Base-by-base conservation (phyloP, 2,329 filamentous ascomycete genomes). In the Sporothrix mexicana region DNA sequence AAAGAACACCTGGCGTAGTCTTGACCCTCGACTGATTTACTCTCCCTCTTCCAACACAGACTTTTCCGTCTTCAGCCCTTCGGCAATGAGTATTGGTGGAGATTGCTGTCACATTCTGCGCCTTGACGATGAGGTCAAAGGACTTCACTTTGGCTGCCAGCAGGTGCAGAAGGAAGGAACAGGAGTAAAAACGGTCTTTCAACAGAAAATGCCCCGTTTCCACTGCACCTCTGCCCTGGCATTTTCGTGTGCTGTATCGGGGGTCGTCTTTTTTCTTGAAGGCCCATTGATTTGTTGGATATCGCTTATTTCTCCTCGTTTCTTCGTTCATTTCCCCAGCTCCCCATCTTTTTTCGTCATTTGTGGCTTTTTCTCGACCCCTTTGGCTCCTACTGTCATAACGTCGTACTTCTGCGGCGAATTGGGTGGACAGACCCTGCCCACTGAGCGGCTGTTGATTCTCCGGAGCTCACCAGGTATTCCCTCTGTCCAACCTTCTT, bases 371-470 rank as follows among this genome's bases (percentile, higher is more conserved):
- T 36, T 7, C 30, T 36, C 30, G 30, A 36, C 36, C 9, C n/a
- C 30, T 23, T 4, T 45, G 59, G 36, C 59, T 62, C 36, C 2
- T 41, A n/a, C n/a, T n/a, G n/a, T n/a, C n/a, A n/a, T n/a, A n/a
- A n/a, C n/a, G n/a, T n/a, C n/a, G n/a, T n/a, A n/a, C 20, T 20
- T 49, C 5, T 64, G 36, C 59, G 17, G 30, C 23, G 57, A 9
- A 8, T 61, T 61, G 57, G 36, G 13, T 36, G 62, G 8, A 25
- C 64, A 17, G 17, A 17, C 23, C 7, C 8, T 47, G 20, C 47
- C 64, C 64, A 68, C 47, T 68, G 64, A 62, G 25, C 15, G 66
- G 47, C 30, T 53, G 45, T 53, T 68, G 25, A 4, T 41, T 68
- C 23, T 53, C 66, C 25, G 66, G 20, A 20, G 23, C 30, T 61